Evolutionary conservation across 2,329 filamentous ascomycete species (phyloP).

Genomic region (Diplodia sapinea): DNA sequence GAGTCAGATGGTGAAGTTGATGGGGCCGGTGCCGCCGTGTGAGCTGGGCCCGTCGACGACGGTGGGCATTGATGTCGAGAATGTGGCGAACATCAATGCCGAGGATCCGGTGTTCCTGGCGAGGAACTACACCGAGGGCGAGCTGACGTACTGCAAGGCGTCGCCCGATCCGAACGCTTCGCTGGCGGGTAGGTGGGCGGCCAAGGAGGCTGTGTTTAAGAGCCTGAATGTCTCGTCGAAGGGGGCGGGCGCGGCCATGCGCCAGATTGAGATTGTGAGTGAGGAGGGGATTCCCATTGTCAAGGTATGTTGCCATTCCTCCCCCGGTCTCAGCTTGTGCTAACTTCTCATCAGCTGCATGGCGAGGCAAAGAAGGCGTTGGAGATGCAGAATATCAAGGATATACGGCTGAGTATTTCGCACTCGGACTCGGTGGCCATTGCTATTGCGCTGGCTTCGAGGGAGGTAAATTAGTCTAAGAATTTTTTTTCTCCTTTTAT

Average conservation of each 20-base stretch:
- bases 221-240: conserved; percentile 15
- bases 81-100: background rate
- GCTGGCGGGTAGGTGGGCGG: conserved; percentile 31
- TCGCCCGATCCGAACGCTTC: conserved; percentile 17
- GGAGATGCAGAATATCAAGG: too few relatives aligned
- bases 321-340: too few relatives aligned
- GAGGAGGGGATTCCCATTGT: background rate
- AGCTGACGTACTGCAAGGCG: background rate
- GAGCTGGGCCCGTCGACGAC: background rate
- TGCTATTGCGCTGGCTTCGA: too few relatives aligned
- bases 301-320: background rate
- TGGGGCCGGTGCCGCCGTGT: too few relatives aligned
- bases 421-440: too few relatives aligned
- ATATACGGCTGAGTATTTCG: too few relatives aligned
- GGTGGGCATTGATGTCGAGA: conserved; percentile 16
- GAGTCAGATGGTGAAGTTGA: too few relatives aligned
- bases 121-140: conserved; percentile 31
- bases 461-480: too few relatives aligned
- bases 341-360: too few relatives aligned
- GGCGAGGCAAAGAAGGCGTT: too few relatives aligned
- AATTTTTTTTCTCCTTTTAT: too few relatives aligned
- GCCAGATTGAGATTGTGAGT: conserved; percentile 32
- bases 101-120: conserved; percentile 30
- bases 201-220: conserved; percentile 34
- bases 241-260: conserved; percentile 31